Percentiles rank a stretch among this genome's conserved stretches.
Conservation (phyloP, 1,139 yeast genomes). For the Arxiozyma heterogenica region DNA sequence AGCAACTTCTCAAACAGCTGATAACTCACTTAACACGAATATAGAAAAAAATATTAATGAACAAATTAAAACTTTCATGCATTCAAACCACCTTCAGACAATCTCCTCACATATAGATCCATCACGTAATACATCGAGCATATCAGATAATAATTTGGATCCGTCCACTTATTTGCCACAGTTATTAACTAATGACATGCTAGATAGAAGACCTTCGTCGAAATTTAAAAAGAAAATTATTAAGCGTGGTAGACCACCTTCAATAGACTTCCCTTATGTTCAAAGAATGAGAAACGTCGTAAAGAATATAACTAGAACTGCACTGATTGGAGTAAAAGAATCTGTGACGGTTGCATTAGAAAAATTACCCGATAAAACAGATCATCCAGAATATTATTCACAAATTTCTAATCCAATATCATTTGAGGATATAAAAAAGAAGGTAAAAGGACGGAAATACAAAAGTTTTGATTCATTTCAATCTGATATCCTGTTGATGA, state of each 20-base stretch:
- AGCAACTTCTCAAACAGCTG: background rate
- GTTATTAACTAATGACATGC: conserved; percentile 8
- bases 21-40: background rate
- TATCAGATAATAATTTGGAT: conserved; percentile 11
- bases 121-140: background rate
- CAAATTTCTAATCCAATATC: conserved; percentile 64
- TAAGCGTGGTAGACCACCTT: conserved; percentile 86
- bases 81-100: background rate
- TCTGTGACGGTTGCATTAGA: conserved; percentile 59
- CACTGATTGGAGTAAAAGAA: conserved; percentile 44
- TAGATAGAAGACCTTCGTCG: background rate
- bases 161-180: conserved; percentile 20
- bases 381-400: conserved; percentile 59
- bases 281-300: conserved; percentile 80
- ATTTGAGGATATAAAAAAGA: conserved; percentile 70
- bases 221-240: conserved; percentile 32
- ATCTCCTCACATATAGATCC: background rate
- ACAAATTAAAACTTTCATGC: background rate
- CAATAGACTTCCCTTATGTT: conserved; percentile 89
- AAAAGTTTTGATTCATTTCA: conserved; percentile 65
- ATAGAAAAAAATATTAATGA: background rate
- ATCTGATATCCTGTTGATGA: conserved; percentile 65
- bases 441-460: conserved; percentile 81
- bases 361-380: conserved; percentile 65
- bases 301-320: conserved; percentile 69